Evolutionary conservation across 495 filamentous ascomycete species (phyloP), one percentile per base, ranked within the genome.

Genomic region (Chaetomium cochliodes): DNA sequence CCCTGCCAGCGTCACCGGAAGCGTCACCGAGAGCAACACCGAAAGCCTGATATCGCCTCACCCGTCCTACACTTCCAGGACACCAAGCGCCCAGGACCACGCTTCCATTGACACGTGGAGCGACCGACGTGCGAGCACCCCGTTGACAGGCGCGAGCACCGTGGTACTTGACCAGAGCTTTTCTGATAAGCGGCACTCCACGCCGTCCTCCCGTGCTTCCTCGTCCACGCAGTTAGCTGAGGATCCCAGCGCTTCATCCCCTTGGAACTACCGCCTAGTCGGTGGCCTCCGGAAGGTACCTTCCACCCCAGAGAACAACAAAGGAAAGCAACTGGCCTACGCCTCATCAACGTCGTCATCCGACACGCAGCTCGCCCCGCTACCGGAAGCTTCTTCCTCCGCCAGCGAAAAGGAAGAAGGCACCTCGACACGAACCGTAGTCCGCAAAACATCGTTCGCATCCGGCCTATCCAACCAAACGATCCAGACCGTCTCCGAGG

Each of bases 201-300:
- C 67, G 67, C 67, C 65, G 44, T 70, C 70, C 58, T 70, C 71
- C 65, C 63, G 69, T 68, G 53, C 67, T 54, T 69, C 78, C 16
- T 76, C 76, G 25, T 50, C 73, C 65, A 69, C 73, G n/a, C 73
- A 66, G 22, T 70, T 80, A 71, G 68, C 72, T 66, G 78, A 81
- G 51, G 80, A 81, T 74, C 73, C 69, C 68, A 69, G 62, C 65
- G 61, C 67, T 63, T 74, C 73, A 30, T 81, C 80, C 23, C 81
- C 82, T 50, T 81, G 78, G 77, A 82, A 81, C 72, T 83, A 83
- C 67, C 77, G 78, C 65, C 74, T 85, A 72, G 78, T 81, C 46
- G 82, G 83, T 71, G 83, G 83, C 60, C 70, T 85, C 57, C 82
- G 83, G 26, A 83, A 82, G 69, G 83, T 84, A 15, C 75, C 80